Base-by-base conservation (phyloP, 225 moss, liverwort and hornwort genomes). In the Rhytidiadelphus loreus region DNA sequence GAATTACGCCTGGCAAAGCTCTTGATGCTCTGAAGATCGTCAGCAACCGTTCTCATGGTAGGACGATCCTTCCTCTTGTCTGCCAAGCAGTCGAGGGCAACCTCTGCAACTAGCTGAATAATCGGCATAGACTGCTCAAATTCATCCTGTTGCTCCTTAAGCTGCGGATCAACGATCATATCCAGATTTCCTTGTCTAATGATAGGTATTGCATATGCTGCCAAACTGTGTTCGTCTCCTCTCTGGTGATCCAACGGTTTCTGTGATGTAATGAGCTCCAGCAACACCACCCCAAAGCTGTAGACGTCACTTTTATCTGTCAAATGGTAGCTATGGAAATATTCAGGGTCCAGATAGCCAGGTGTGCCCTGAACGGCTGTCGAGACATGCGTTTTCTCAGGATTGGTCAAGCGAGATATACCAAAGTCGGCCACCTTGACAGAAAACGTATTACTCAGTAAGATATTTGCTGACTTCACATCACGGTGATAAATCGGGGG, bases 301-400 rank as follows among this genome's bases (percentile, higher is more conserved):
- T 96, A 98, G 22, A 98, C 98, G 83, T 98, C 98, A 86, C 97
- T 96, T 89, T 96, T 98, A 64, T 95, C 98, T 26, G 98, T 96
- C 87, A 97, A 87, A 77, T 97, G 96, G 59, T 95, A 96, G 89
- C 94, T 95, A 41, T 95, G 88, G 65, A 94, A 96, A 79, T 97
- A 98, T 91, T 98, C 97, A 21, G 98, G 98, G 68, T 97, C 96
- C 44, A 96, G 85, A 55, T 98, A 98, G 39, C 97, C 97, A 17
- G 91, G 92, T 29, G 98, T 97, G 56, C 98, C 98, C 64, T 93
- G 95, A 33, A 92, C 94, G 61, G 92, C 94, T 9, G 98, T 98
- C 43, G 97, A 95, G 65, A 98, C 88, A 84, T 98, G 98, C 6
- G 96, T 92, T 76, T 96, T 95, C 56, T 96, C 98, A 52, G 97